Conservation (phyloP, 352 stramenopile genomes). For the Phytopythium litorale region DNA sequence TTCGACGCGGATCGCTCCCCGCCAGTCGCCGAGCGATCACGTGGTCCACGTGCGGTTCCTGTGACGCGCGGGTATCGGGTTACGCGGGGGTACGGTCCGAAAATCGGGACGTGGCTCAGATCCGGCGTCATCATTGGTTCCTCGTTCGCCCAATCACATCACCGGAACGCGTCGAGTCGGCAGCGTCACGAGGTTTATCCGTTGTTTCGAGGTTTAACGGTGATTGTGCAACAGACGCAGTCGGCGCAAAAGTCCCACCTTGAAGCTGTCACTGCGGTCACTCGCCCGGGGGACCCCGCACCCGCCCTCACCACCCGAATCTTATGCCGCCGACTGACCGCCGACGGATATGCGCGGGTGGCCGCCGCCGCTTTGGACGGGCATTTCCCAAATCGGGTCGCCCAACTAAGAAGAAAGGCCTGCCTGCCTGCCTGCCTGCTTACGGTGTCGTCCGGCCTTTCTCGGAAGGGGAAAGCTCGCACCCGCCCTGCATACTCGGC, state of each 20-base stretch:
- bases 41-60: neutral
- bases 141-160: slow-evolving; percentile 12
- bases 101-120: slow-evolving; percentile 12
- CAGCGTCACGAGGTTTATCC: neutral
- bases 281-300: slow-evolving; percentile 1
- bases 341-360: neutral
- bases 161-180: slow-evolving; percentile 4
- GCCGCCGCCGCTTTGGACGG: neutral
- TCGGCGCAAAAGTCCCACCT: slow-evolving; percentile 4
- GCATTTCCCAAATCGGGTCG: neutral
- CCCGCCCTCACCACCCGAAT: slow-evolving; percentile 1
- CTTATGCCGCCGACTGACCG: neutral
- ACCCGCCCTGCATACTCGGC: neutral
- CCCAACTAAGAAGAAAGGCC: slow-evolving; percentile 1
- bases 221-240: neutral
- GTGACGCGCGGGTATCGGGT: neutral
- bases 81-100: neutral
- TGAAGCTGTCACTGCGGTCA: slow-evolving; percentile 5
- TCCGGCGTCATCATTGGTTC: slow-evolving; percentile 13
- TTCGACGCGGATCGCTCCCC: neutral
- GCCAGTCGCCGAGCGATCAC: neutral
- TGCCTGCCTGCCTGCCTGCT: too few species aligned
- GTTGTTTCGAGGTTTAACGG: slow-evolving; percentile 1
- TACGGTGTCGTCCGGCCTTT: neutral
- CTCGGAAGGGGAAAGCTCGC: neutral